These are phyloP conservation scores for Ascochyta pisi DNA, from an alignment of 2,329 filamentous ascomycete species.

Conservation along the genomic window DNA sequence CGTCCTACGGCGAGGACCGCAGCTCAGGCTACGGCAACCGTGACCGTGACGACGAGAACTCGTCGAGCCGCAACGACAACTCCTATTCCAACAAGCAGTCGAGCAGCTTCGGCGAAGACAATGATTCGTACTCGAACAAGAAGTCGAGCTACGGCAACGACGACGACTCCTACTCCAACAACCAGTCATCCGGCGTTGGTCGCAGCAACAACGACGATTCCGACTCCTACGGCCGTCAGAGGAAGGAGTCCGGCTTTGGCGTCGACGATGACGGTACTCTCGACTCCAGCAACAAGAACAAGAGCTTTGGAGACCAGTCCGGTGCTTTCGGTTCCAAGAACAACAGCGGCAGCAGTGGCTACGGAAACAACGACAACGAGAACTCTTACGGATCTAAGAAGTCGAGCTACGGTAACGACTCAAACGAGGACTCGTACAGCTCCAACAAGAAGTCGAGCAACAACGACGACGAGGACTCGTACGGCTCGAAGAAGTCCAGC, in stretches of 20 bases:
- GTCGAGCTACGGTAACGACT: neutral
- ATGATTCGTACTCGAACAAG: constrained; percentile 10
- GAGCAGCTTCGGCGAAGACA: constrained; percentile 5
- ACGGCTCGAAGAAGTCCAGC: constrained; percentile 1
- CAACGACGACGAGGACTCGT: neutral
- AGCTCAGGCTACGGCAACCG: constrained; percentile 24
- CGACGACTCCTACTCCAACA: constrained; percentile 1
- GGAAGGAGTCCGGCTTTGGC: constrained; percentile 10
- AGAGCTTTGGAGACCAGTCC: constrained; percentile 13
- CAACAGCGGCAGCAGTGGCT: neutral
- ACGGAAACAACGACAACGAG: constrained; percentile 1
- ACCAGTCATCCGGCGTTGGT: constrained; percentile 2
- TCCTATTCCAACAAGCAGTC: constrained; percentile 11
- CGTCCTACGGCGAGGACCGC: constrained; percentile 24
- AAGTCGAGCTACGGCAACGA: constrained; percentile 10
- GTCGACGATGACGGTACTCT: constrained; percentile 10
- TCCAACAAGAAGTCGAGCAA: constrained; percentile 9
- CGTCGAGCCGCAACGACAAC: constrained; percentile 25
- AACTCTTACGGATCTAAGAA: constrained; percentile 7
- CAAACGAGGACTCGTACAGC: neutral
- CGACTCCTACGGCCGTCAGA: constrained; percentile 2
- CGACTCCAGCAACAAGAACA: constrained; percentile 13
- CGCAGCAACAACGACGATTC: constrained; percentile 8
- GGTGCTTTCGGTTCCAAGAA: constrained; percentile 16
- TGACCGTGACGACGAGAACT: constrained; percentile 22